Conservation (phyloP, 2,329 filamentous ascomycete species). For the Dactylellina cionopaga region DNA sequence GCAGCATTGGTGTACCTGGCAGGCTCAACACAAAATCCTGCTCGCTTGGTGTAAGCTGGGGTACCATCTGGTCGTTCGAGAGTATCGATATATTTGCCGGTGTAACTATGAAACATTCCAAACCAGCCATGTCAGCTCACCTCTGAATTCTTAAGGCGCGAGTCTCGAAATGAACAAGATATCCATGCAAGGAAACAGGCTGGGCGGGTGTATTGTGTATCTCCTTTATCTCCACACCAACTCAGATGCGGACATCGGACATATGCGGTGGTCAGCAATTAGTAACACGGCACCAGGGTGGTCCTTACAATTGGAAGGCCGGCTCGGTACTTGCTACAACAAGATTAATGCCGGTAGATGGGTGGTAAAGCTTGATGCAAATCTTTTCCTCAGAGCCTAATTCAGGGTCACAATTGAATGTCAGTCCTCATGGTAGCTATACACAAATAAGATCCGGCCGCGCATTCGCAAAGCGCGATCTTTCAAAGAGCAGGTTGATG, state of each 20-base stretch:
- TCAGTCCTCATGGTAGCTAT: background rate
- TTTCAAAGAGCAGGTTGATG: constrained; percentile 53
- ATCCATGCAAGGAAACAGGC: too few species aligned
- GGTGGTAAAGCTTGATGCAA: constrained; percentile 78
- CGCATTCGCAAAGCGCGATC: constrained; percentile 9
- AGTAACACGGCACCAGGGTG: background rate
- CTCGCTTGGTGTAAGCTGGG: constrained; percentile 73
- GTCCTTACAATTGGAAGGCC: constrained; percentile 80
- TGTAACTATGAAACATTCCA: constrained; percentile 68
- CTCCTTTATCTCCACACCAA: constrained; percentile 20
- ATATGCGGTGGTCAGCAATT: constrained; percentile 44
- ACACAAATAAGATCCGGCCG: too few species aligned
- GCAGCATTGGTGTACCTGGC: constrained; percentile 88
- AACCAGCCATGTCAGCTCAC: background rate
- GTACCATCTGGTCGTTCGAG: constrained; percentile 69
- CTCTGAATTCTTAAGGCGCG: background rate
- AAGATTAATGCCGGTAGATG: constrained; percentile 78
- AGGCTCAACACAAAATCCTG: constrained; percentile 91
- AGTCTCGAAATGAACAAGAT: background rate
- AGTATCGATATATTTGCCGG: constrained; percentile 83
- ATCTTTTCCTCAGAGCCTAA: constrained; percentile 63
- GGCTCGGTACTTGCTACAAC: constrained; percentile 92
- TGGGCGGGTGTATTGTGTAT: too few species aligned
- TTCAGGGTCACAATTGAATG: background rate
- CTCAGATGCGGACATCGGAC: constrained; percentile 18